Evolutionary conservation across 257 asterid species (phyloP).

Genomic region (Solanum rostratum): DNA sequence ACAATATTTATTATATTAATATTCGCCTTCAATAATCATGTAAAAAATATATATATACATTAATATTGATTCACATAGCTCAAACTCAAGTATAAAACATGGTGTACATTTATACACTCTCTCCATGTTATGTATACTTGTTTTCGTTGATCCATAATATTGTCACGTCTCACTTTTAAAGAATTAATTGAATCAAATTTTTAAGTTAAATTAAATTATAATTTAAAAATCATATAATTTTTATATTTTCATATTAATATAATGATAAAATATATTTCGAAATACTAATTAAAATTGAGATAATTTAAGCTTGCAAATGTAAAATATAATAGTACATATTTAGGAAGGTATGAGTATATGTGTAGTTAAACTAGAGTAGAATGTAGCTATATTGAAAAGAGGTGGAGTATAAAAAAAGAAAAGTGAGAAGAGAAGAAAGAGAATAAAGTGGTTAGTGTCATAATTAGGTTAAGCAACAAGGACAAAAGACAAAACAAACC

Average conservation of each 20-base stretch:
- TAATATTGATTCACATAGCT: neutral
- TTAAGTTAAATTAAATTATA: too few species aligned
- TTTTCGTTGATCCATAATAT: neutral
- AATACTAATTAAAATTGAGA: neutral
- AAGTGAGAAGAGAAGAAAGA: neutral
- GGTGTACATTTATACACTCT: neutral
- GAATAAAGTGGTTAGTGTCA: neutral
- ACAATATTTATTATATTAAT: too few species aligned
- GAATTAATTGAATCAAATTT: too few species aligned
- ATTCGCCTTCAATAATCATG: too few species aligned
- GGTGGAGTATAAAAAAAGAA: too few species aligned
- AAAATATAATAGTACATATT: neutral
- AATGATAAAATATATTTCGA: neutral
- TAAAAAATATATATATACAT: neutral
- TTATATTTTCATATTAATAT: neutral
- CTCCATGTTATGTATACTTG: neutral
- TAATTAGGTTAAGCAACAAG: neutral
- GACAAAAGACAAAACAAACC: conserved; percentile 14
- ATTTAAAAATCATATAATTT: neutral
- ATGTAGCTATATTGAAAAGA: neutral
- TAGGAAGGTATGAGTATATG: neutral
- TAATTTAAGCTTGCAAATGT: neutral
- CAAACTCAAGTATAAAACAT: neutral
- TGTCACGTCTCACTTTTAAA: neutral
- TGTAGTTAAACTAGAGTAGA: neutral